Evolutionary conservation across 148 eudicot species (phyloP), one percentile per base, ranked within the genome.

Genomic region (Fagopyrum tataricum): DNA sequence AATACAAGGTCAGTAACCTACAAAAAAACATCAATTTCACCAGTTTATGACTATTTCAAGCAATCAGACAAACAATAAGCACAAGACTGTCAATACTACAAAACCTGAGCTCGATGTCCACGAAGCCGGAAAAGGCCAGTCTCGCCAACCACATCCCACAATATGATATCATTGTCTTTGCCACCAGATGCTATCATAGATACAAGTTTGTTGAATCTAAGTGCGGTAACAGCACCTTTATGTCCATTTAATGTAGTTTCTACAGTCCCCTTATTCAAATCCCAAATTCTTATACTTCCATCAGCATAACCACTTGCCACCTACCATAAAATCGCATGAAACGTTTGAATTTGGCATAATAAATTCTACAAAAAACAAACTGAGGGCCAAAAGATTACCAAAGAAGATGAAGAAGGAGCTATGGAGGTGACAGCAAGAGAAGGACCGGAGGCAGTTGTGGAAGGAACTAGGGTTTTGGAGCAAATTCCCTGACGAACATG

Each of bases 121-220:
- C 89, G 87, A 72, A 95, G 92, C 56, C 97, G 93, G 72, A 88
- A 95, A 68, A 95, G 97, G 9, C 99, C 99, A 76, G 90, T 79
- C 81, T 95, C 99, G 24, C 90, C 99, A 75, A 95, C 91, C 76
- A 91, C 97, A 84, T 95, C 97, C 99, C 99, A 95, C 69, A 95
- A 74, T 71, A 95, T 92, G 67, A 95, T 85, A 73, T 90, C 99
- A 79, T 86, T 88, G 67, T 95, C 99, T 81, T 95, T 91, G 87
- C 97, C 84, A 56, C 99, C 99, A 81, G 97, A 95, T 24, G 96
- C 99, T 73, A 95, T 88, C 80, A 84, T 75, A 44, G 99, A 91
- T 46, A 96, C 96, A 79, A 78, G 82, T 73, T 90, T 90, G 80
- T 85, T 90, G 80, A 78, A 95, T 51, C 87, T 82, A 72, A 95